phyloP scores from a whole-genome alignment of 1,139 yeast species.

The Kurtzmaniella quercitrusa region DNA sequence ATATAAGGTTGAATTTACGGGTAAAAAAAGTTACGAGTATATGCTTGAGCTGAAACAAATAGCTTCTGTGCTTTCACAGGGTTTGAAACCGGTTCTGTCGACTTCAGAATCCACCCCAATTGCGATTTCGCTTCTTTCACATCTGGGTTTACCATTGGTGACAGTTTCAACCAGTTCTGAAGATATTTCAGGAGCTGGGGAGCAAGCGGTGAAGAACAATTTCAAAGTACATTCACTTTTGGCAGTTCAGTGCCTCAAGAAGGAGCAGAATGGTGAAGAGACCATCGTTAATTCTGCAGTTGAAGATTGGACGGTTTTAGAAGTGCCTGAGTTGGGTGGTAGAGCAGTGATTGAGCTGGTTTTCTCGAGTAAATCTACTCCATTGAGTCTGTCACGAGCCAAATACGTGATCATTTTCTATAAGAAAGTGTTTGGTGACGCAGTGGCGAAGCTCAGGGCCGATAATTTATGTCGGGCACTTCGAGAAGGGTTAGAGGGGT shows the following conservation, averaged over 20 bases:
- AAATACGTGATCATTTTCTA: slow-evolving; percentile 31
- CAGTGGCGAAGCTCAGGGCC: slow-evolving; percentile 40
- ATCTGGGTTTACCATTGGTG: slow-evolving; percentile 38
- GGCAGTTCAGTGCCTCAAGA: slow-evolving; percentile 23
- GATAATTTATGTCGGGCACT: slow-evolving; percentile 32
- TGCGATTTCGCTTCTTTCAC: slow-evolving; percentile 36
- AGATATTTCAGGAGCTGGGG: slow-evolving; percentile 2
- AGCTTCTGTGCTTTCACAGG: slow-evolving; percentile 39
- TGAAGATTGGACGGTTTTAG: slow-evolving; percentile 29
- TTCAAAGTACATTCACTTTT: slow-evolving; percentile 44
- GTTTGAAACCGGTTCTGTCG: slow-evolving; percentile 25
- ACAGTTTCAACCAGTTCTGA: slow-evolving; percentile 23
- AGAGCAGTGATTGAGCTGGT: slow-evolving; percentile 26
- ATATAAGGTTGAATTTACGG: neutral
- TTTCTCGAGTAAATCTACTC: slow-evolving; percentile 1
- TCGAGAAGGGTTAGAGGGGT: slow-evolving; percentile 32
- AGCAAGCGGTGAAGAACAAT: slow-evolving; percentile 29
- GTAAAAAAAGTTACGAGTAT: too few species aligned
- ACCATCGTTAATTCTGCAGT: slow-evolving; percentile 6
- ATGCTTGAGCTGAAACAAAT: slow-evolving; percentile 50
- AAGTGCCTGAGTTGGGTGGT: slow-evolving; percentile 24
- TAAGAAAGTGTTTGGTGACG: slow-evolving; percentile 27
- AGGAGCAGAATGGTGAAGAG: slow-evolving; percentile 8
- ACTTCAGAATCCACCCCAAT: slow-evolving; percentile 7
- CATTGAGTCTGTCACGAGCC: slow-evolving; percentile 9